Percentiles rank a stretch among this genome's conserved stretches.
These are phyloP conservation scores for Catenaria anguillulae DNA, from an alignment of 371 early-diverging fungal species.

Conservation along the genomic window DNA sequence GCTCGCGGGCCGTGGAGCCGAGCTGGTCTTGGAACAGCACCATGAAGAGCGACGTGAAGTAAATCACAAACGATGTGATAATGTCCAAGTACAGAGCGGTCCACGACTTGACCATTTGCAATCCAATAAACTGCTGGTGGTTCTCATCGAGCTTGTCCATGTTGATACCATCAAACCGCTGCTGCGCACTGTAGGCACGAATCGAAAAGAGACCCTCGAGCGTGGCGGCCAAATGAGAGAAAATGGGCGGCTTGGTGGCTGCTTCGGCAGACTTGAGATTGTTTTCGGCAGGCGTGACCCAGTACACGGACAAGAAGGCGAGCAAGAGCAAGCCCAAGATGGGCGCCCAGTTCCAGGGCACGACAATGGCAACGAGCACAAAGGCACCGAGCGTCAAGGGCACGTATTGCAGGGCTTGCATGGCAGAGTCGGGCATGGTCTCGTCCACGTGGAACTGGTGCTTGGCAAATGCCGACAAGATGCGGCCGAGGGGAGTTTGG, in stretches of 20 bases:
- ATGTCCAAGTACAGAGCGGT: slow-evolving; percentile 50
- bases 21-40: slow-evolving; percentile 19
- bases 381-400: slow-evolving; percentile 42
- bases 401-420: slow-evolving; percentile 34
- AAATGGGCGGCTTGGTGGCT: slow-evolving; percentile 42
- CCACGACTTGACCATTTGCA: slow-evolving; percentile 31
- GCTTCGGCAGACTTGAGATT: slow-evolving; percentile 38
- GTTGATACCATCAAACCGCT: slow-evolving; percentile 36
- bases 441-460: slow-evolving; percentile 77
- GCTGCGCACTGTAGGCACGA: slow-evolving; percentile 41
- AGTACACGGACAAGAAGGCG: slow-evolving; percentile 19
- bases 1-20: slow-evolving; percentile 7
- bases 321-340: slow-evolving; percentile 24
- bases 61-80: slow-evolving; percentile 41
- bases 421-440: slow-evolving; percentile 24
- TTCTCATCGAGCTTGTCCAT: slow-evolving; percentile 36
- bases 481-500: slow-evolving; percentile 72
- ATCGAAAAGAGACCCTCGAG: slow-evolving; percentile 54
- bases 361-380: slow-evolving; percentile 31
- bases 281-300: slow-evolving; percentile 26
- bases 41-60: slow-evolving; percentile 38
- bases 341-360: slow-evolving; percentile 39
- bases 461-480: slow-evolving; percentile 73
- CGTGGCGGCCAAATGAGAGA: slow-evolving; percentile 51
- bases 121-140: slow-evolving; percentile 36